Base-by-base conservation (phyloP, 2,329 filamentous ascomycete species). In the Amylocarpus encephaloides region DNA sequence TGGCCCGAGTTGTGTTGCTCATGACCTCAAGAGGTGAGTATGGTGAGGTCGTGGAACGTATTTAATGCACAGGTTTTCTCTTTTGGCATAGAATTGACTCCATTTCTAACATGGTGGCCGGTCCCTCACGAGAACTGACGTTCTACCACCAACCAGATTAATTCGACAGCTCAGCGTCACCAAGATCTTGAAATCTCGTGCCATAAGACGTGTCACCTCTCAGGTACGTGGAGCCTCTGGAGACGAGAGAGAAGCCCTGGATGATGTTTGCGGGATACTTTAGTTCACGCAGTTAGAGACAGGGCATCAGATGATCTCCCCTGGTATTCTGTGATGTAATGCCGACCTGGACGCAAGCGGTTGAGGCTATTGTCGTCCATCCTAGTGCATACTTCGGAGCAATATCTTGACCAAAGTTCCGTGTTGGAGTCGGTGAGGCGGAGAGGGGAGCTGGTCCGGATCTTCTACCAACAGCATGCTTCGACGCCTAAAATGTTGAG, bases 141-240 rank as follows among this genome's bases (percentile, higher is more conserved):
- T 45, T 46, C 43, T 50, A 36, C 30, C 15, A 42, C 48, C 29
- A 36, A 40, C 12, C 22, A 43, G 39, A 35, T 29, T 50, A 32
- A 46, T 18, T 43, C 38, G 47, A 42, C 43, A 46, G 48, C 43
- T 19, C 34, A 45, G 49, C 38, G 35, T 49, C 43, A 52, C 46
- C 11, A 43, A 52, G 53, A 50, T 51, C 47, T 51, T n/a, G 30
- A 33, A 36, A 54, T 55, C 50, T 56, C 46, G 56, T 57, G 46
- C 48, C 41, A 55, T 50, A 43, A 48, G 56, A 58, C 52, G 42
- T 50, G 51, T 59, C 56, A 55, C 45, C 41, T 46, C 19, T 46
- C 35, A 39, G 26, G 42, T 52, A 48, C 46, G 46, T 54, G 49
- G 46, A 45, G n/a, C 26, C 34, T 48, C 26, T 40, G 40, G 26